Conservation (phyloP, 495 filamentous ascomycete genomes). For the Penicillium soppii region DNA sequence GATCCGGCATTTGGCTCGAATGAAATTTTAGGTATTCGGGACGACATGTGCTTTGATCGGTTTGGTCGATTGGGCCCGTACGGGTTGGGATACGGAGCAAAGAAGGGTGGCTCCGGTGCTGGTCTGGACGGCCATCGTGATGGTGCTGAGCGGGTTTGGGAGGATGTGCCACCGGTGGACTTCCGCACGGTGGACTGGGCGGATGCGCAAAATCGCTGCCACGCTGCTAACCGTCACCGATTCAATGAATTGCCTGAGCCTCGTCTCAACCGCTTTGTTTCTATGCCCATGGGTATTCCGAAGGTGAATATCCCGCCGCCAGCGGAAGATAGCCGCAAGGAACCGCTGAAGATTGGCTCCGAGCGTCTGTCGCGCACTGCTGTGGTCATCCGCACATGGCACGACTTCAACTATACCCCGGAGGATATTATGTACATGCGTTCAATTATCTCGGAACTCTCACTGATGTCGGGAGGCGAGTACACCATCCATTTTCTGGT, state of each 20-base stretch:
- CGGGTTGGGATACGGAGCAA: slow-evolving; percentile 76
- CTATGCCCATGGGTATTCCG: slow-evolving; percentile 41
- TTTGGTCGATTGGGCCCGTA: slow-evolving; percentile 88
- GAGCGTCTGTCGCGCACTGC: slow-evolving; percentile 54
- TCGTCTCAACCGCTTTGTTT: slow-evolving; percentile 43
- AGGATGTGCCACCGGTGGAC: slow-evolving; percentile 64
- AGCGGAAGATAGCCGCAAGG: slow-evolving; percentile 7
- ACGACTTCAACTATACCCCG: slow-evolving; percentile 53
- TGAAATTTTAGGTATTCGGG: slow-evolving; percentile 71
- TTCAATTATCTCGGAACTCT: slow-evolving; percentile 60
- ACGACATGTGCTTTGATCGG: slow-evolving; percentile 92
- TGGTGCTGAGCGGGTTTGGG: slow-evolving; percentile 73
- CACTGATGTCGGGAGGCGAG: slow-evolving; percentile 61
- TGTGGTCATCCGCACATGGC: slow-evolving; percentile 64
- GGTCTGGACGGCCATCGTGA: slow-evolving; percentile 78
- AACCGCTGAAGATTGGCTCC: slow-evolving; percentile 18
- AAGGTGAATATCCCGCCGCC: slow-evolving; percentile 11
- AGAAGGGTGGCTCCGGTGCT: slow-evolving; percentile 76
- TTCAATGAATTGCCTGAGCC: slow-evolving; percentile 55
- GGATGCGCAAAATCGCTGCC: slow-evolving; percentile 68
- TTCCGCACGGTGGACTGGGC: slow-evolving; percentile 75
- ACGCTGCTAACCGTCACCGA: slow-evolving; percentile 64
- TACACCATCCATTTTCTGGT: slow-evolving; percentile 64
- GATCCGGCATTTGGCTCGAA: slow-evolving; percentile 80
- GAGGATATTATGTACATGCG: slow-evolving; percentile 56